phyloP scores from a whole-genome alignment of 2,329 filamentous ascomycete genomes.

The Ophiostoma sp. region DNA sequence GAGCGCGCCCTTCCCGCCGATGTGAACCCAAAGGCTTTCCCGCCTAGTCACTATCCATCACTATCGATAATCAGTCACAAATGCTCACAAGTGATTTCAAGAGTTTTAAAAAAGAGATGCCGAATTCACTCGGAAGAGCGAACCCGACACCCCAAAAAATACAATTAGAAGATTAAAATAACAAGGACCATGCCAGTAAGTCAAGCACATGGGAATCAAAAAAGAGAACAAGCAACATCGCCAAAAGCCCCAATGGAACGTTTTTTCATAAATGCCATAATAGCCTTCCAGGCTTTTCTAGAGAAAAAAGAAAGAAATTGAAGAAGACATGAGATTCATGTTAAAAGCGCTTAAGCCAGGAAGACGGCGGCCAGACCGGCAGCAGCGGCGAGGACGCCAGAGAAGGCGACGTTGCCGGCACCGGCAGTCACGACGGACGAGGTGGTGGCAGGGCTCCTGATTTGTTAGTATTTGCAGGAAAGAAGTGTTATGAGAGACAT shows the following conservation, averaged over 20 bases:
- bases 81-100: conserved; percentile 16
- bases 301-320: conserved; percentile 31
- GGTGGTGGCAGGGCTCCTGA: conserved; percentile 26
- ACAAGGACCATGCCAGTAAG: conserved; percentile 15
- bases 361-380: conserved; percentile 51
- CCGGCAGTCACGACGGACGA: conserved; percentile 44
- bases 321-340: conserved; percentile 17
- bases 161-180: conserved; percentile 47
- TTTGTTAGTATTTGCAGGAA: conserved; percentile 23
- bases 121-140: background rate
- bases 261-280: conserved; percentile 33
- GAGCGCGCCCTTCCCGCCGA: background rate
- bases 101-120: conserved; percentile 22
- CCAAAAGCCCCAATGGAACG: conserved; percentile 28
- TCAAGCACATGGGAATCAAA: conserved; percentile 27
- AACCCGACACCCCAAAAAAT: conserved; percentile 29
- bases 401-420: conserved; percentile 50
- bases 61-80: background rate
- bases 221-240: conserved; percentile 32
- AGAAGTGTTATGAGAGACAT: background rate
- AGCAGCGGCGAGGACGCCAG: conserved; percentile 49
- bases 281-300: conserved; percentile 38
- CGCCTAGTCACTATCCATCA: background rate
- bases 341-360: conserved; percentile 45
- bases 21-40: background rate